Evolutionary conservation across 2,329 filamentous ascomycete species (phyloP), one percentile per base, ranked within the genome.

Genomic region (Hypomyces rosellus): DNA sequence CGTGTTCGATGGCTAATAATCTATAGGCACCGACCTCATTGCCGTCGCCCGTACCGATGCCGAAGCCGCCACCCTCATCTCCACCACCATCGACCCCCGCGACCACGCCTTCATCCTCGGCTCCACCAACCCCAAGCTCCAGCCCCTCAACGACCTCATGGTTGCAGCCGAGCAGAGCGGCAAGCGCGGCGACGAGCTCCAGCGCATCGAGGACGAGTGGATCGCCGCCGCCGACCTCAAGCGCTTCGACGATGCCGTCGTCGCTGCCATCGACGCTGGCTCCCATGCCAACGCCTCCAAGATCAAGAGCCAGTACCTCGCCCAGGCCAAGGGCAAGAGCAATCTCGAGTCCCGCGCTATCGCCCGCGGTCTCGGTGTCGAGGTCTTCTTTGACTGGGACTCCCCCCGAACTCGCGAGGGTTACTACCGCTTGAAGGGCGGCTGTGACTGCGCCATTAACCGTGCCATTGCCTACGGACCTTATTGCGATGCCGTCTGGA

Each of bases 401-500:
- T 75, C 86, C n/a, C 85, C 93, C 18, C 79, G 93, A 54, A 97
- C 93, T 16, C 81, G 93, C 48, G 93, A 99, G 75, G 93, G 93
- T 12, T 99, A 86, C 81, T 97, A 96, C 77, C 80, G 93, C 55
- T 86, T 96, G 67, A 80, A 89, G 70, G 93, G 93, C 54, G 93
- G 93, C 53, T 95, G 88, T 63, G 85, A 90, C 69, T 95, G 88
- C 68, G 90, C 91, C 53, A 76, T 97, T 67, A 95, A 93, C 77
- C 84, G 92, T 44, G 92, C 91, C 34, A 74, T 95, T 52, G 89
- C 92, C 5, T 97, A 95, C 65, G 92, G 89, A 0, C 92, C 93
- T 2, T 96, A 95, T 73, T 87, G 86, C 55, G 92, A 97, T 65
- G 84, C 95, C 68, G 95, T 99, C 71, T 99, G 93, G 93, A 99